A percentile compares a stretch with the other conserved stretches of the same genome.
Conservation (phyloP, 2,329 filamentous ascomycete species). For the Sphaerulina vaccinii region DNA sequence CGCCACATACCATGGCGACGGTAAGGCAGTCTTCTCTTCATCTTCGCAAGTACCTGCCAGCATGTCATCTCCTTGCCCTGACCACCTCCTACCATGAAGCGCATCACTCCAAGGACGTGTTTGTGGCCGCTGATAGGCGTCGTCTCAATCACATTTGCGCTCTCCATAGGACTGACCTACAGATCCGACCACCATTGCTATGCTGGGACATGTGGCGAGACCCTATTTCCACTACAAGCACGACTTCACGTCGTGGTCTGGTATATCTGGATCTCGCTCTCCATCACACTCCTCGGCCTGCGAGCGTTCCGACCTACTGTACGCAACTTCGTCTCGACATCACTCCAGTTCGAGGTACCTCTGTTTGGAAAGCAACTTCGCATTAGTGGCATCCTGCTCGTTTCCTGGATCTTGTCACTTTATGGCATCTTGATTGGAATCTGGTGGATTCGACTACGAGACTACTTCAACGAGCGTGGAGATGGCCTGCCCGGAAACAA, state of each 20-base stretch:
- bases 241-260: constrained; percentile 21
- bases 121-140: constrained; percentile 15
- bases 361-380: constrained; percentile 12
- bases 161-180: constrained; percentile 21
- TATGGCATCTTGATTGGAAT: constrained; percentile 17
- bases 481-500: constrained; percentile 9
- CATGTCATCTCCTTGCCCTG: no score
- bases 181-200: constrained; percentile 19
- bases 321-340: constrained; percentile 1
- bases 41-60: neutral
- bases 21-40: neutral
- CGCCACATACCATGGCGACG: neutral
- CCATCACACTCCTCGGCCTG: constrained; percentile 13
- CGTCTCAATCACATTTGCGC: constrained; percentile 9
- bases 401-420: constrained; percentile 12
- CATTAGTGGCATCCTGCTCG: constrained; percentile 13
- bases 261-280: constrained; percentile 19
- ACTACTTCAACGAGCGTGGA: constrained; percentile 16
- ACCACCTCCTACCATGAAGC: constrained; percentile 5
- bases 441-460: constrained; percentile 19
- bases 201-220: constrained; percentile 18
- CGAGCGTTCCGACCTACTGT: constrained; percentile 14
- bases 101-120: constrained; percentile 20
- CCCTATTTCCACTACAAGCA: constrained; percentile 19
- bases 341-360: constrained; percentile 2